Evolutionary conservation across 2,329 filamentous ascomycete genomes (phyloP).

Genomic region (Trichoderma sp.): DNA sequence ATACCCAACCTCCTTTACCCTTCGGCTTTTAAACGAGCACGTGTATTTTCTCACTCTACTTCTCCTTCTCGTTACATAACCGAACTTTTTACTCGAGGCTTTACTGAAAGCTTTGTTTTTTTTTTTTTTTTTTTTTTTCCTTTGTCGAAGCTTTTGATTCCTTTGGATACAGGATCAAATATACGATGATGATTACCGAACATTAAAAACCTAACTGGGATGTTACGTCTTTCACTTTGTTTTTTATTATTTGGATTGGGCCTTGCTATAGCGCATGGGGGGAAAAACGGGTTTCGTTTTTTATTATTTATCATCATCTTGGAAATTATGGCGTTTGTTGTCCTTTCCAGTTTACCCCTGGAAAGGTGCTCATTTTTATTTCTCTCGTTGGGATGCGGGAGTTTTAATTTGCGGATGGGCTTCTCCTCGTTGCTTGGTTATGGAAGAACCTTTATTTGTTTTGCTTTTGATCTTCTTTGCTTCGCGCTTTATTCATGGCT

Average conservation of each 20-base stretch:
- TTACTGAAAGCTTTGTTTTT: neutral
- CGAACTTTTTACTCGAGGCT: neutral
- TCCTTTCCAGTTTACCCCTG: neutral
- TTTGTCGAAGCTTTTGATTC: slow-evolving; percentile 17
- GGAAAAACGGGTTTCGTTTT: neutral
- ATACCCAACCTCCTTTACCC: neutral
- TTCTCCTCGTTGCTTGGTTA: neutral
- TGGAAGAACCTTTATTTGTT: neutral
- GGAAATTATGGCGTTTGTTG: neutral
- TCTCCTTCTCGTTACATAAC: neutral
- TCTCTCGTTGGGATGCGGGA: neutral
- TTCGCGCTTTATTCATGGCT: neutral
- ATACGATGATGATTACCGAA: slow-evolving; percentile 22
- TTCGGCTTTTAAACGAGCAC: slow-evolving; percentile 8
- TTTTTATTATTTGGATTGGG: neutral
- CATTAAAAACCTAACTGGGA: neutral
- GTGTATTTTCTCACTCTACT: slow-evolving; percentile 11
- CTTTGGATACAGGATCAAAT: neutral
- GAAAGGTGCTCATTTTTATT: neutral
- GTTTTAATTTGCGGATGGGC: neutral
- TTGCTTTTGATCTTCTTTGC: neutral
- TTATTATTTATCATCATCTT: neutral
- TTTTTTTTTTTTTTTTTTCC: slow-evolving; percentile 11
- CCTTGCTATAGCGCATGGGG: neutral
- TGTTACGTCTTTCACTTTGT: neutral